These are phyloP conservation scores for Pythium rhizo-oryzae DNA, from an alignment of 352 stramenopile species.

Conservation along the genomic window DNA sequence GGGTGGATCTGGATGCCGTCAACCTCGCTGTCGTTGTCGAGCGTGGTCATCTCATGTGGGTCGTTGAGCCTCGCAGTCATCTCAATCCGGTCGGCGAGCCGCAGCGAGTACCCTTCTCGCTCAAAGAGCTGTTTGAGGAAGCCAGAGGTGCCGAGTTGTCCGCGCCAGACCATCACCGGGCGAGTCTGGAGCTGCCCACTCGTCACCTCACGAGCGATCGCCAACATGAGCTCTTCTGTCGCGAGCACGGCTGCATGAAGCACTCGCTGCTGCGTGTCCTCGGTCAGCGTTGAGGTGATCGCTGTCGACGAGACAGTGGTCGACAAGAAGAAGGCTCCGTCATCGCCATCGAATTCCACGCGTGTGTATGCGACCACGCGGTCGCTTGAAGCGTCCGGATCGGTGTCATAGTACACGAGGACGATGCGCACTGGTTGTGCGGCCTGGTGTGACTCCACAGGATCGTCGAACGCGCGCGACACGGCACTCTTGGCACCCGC, in stretches of 20 bases:
- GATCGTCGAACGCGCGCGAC: background rate
- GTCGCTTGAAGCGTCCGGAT: slow-evolving; percentile 3
- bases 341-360: slow-evolving; percentile 11
- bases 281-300: background rate
- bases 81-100: slow-evolving; percentile 9
- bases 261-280: slow-evolving; percentile 8
- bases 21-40: background rate
- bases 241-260: background rate
- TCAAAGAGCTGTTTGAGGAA: slow-evolving; percentile 7
- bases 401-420: slow-evolving; percentile 15
- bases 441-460: background rate
- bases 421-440: slow-evolving; percentile 7
- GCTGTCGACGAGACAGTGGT: slow-evolving; percentile 12
- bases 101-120: slow-evolving; percentile 1
- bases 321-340: too few relatives aligned
- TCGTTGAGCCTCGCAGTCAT: slow-evolving; percentile 15
- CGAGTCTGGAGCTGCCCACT: background rate
- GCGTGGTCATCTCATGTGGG: background rate
- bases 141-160: slow-evolving; percentile 12
- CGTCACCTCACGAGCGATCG: background rate
- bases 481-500: slow-evolving; percentile 6
- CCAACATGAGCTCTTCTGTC: slow-evolving; percentile 11
- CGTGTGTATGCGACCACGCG: slow-evolving; percentile 14
- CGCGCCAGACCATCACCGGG: slow-evolving; percentile 17
- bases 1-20: slow-evolving; percentile 14